phyloP scores from a whole-genome alignment of 2,329 filamentous ascomycete genomes.

The Thelonectria olida region DNA sequence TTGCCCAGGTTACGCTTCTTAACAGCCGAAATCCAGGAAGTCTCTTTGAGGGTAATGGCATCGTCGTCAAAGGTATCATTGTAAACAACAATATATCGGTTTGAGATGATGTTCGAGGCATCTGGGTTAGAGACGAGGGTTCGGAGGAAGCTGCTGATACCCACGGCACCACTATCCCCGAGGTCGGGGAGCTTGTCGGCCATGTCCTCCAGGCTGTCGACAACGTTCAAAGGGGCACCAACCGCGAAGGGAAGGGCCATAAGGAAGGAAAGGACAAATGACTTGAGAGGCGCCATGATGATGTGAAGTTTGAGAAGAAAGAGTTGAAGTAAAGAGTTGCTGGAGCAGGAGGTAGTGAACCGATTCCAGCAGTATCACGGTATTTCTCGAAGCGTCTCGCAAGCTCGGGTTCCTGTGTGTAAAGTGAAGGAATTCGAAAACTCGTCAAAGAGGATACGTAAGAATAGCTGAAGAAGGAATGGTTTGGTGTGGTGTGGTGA shows the following conservation, averaged over 20 bases:
- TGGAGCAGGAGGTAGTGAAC: constrained; percentile 35
- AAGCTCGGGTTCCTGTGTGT: constrained; percentile 20
- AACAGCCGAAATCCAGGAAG: constrained; percentile 57
- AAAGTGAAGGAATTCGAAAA: constrained; percentile 20
- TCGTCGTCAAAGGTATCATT: constrained; percentile 61
- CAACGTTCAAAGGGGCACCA: constrained; percentile 36
- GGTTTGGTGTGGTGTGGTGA: constrained; percentile 34
- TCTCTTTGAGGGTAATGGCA: constrained; percentile 59
- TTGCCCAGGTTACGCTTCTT: constrained; percentile 66
- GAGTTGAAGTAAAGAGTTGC: constrained; percentile 13
- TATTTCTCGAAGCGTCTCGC: constrained; percentile 30
- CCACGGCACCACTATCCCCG: constrained; percentile 27
- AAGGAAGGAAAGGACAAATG: constrained; percentile 37
- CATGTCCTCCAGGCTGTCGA: constrained; percentile 28
- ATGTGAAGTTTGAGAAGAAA: constrained; percentile 20
- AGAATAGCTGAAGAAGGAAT: constrained; percentile 21
- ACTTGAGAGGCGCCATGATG: constrained; percentile 40
- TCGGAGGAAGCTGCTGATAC: constrained; percentile 43
- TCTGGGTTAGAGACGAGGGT: constrained; percentile 59
- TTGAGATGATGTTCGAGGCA: constrained; percentile 59
- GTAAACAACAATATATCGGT: constrained; percentile 73
- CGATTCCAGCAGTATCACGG: constrained; percentile 43
- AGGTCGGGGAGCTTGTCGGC: constrained; percentile 23
- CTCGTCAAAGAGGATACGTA: background rate
- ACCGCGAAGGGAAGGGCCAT: constrained; percentile 39